These are phyloP conservation scores for Colletotrichum spinosum DNA, from an alignment of 2,329 filamentous ascomycete genomes.

Conservation along the genomic window DNA sequence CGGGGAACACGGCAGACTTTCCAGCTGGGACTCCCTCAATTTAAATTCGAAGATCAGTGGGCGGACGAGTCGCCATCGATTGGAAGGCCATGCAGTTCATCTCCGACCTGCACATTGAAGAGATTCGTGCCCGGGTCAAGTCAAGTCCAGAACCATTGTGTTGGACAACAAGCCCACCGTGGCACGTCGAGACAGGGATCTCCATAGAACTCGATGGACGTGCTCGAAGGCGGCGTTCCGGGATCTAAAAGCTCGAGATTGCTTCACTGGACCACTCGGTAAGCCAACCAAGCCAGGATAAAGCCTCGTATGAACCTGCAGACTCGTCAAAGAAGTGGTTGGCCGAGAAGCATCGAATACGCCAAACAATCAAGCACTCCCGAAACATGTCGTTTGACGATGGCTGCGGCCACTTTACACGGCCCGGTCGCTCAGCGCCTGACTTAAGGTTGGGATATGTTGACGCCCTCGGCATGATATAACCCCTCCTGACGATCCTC, in stretches of 20 bases:
- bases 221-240: slow-evolving; percentile 2
- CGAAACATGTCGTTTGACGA: slow-evolving; percentile 30
- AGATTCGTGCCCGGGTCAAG: slow-evolving; percentile 3
- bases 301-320: not conserved
- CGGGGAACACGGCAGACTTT: slow-evolving; percentile 28
- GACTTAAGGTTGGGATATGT: slow-evolving; percentile 17
- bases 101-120: slow-evolving; percentile 3
- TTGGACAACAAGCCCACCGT: slow-evolving; percentile 4
- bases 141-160: slow-evolving; percentile 1
- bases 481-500: slow-evolving; percentile 5
- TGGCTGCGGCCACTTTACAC: slow-evolving; percentile 22
- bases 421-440: slow-evolving; percentile 20
- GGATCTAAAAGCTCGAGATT: not conserved
- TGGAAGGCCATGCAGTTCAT: slow-evolving; percentile 13
- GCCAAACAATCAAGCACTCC: slow-evolving; percentile 4
- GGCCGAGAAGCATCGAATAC: slow-evolving; percentile 9
- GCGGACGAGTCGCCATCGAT: slow-evolving; percentile 4
- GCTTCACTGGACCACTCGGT: not conserved
- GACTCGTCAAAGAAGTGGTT: not conserved
- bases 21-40: slow-evolving; percentile 8
- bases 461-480: slow-evolving; percentile 19
- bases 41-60: not conserved
- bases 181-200: not conserved
- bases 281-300: slow-evolving; percentile 3
- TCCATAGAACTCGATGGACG: not conserved